Evolutionary conservation across 345 rosid genomes (phyloP).

Genomic region (Ceriops zippeliana): DNA sequence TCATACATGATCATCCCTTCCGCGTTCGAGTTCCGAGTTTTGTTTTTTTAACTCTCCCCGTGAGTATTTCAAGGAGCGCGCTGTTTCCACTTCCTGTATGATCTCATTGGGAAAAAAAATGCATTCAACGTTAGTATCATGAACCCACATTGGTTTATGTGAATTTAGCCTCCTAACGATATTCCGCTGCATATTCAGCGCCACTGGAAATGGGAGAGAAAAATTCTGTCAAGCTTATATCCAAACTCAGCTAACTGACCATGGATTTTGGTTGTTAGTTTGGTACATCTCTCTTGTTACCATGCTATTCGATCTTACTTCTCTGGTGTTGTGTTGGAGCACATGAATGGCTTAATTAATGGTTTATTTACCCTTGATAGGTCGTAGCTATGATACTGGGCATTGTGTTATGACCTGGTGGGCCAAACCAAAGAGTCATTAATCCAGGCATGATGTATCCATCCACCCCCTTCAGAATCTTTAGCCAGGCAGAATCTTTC

Average conservation of each 20-base stretch:
- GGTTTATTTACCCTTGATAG: not conserved
- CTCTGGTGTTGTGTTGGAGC: not conserved
- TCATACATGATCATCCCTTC: conserved; percentile 29
- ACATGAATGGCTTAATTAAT: not conserved
- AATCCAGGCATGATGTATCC: conserved; percentile 39
- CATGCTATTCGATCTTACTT: too few species aligned
- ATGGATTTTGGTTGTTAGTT: too few species aligned
- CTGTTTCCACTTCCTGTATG: conserved; percentile 37
- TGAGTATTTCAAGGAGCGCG: conserved; percentile 27
- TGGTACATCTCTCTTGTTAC: too few species aligned
- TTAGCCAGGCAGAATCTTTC: conserved; percentile 22
- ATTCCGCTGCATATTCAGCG: not conserved
- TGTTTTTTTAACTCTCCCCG: conserved; percentile 18
- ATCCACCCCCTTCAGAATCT: conserved; percentile 27
- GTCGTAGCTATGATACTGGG: not conserved
- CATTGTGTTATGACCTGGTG: conserved; percentile 23
- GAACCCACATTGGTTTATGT: not conserved
- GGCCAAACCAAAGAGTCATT: conserved; percentile 31
- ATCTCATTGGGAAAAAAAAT: not conserved
- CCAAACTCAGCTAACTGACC: too few species aligned
- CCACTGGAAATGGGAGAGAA: too few species aligned
- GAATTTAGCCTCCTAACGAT: not conserved
- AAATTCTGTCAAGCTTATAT: too few species aligned
- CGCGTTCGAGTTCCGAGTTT: conserved; percentile 8
- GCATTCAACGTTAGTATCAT: not conserved